phyloP scores from a whole-genome alignment of 2,329 filamentous ascomycete species.

The Metarhizium album region DNA sequence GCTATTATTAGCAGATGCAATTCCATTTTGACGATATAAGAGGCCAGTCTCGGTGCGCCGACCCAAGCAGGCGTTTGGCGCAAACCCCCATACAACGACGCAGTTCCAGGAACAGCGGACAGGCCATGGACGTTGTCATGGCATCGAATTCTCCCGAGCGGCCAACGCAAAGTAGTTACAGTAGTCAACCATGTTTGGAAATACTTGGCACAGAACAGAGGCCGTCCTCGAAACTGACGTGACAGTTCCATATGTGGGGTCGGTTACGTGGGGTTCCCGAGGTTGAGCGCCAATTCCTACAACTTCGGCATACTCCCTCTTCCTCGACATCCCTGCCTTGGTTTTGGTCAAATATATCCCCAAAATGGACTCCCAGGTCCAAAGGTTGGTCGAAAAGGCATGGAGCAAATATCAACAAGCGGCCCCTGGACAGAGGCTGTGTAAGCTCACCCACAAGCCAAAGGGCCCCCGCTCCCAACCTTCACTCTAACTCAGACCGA shows the following conservation, averaged over 20 bases:
- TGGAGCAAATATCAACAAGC: conserved; percentile 51
- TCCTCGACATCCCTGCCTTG: not conserved
- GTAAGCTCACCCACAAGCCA: conserved; percentile 26
- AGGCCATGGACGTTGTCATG: too few species aligned
- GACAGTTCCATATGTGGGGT: not conserved
- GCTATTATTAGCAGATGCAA: too few species aligned
- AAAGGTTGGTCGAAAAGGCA: conserved; percentile 57
- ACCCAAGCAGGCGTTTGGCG: too few species aligned
- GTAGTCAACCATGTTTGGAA: too few species aligned
- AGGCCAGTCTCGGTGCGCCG: too few species aligned
- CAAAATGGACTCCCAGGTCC: conserved; percentile 69
- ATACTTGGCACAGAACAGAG: too few species aligned
- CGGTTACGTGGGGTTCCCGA: not conserved
- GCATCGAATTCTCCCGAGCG: too few species aligned
- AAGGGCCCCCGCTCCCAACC: not conserved
- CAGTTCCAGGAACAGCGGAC: too few species aligned
- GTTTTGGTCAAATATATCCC: not conserved
- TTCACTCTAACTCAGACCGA: not conserved
- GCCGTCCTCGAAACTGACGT: not conserved
- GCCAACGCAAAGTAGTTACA: too few species aligned
- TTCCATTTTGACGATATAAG: too few species aligned
- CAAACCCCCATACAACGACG: too few species aligned
- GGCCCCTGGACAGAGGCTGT: conserved; percentile 36
- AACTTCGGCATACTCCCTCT: not conserved
- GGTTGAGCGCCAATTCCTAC: not conserved